Evolutionary conservation across 768 basidiomycete species (phyloP).

Genomic region (Coprinopsis marcescibilis): DNA sequence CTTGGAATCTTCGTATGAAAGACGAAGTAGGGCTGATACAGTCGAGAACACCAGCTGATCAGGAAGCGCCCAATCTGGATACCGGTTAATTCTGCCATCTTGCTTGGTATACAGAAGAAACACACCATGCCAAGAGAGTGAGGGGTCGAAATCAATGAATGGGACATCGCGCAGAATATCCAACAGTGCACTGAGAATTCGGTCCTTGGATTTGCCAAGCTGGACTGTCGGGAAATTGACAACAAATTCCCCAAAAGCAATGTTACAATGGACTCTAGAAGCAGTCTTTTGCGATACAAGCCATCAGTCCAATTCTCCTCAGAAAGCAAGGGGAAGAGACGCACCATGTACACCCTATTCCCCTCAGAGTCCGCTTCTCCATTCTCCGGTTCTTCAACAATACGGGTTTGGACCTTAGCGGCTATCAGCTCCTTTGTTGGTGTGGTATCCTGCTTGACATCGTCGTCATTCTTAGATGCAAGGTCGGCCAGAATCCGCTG

Average conservation of each 20-base stretch:
- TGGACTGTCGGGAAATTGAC: slow-evolving; percentile 48
- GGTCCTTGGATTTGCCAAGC: slow-evolving; percentile 49
- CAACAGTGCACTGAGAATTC: slow-evolving; percentile 52
- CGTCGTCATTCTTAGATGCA: slow-evolving; percentile 35
- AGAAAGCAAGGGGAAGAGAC: slow-evolving; percentile 14
- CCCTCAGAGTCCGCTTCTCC: slow-evolving; percentile 20
- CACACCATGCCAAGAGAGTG: slow-evolving; percentile 76
- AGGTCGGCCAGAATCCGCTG: slow-evolving; percentile 74
- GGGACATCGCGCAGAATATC: slow-evolving; percentile 71
- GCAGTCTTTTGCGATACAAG: slow-evolving; percentile 41
- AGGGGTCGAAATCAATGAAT: slow-evolving; percentile 69
- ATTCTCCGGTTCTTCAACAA: slow-evolving; percentile 19
- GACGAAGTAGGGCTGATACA: slow-evolving; percentile 65
- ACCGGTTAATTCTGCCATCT: slow-evolving; percentile 4
- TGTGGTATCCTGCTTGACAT: slow-evolving; percentile 35
- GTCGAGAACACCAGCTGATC: slow-evolving; percentile 81
- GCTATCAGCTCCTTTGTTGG: slow-evolving; percentile 53
- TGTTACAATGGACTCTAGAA: slow-evolving; percentile 70
- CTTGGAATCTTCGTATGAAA: slow-evolving; percentile 49
- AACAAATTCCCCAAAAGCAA: slow-evolving; percentile 78
- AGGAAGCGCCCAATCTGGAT: slow-evolving; percentile 79
- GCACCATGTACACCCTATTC: slow-evolving; percentile 49
- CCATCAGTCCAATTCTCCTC: background rate
- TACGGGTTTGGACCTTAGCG: slow-evolving; percentile 49
- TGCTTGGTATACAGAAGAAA: background rate